Evolutionary conservation across 352 stramenopile genomes (phyloP), one percentile per base, ranked within the genome.

Genomic region (Phytophthora europaea): DNA sequence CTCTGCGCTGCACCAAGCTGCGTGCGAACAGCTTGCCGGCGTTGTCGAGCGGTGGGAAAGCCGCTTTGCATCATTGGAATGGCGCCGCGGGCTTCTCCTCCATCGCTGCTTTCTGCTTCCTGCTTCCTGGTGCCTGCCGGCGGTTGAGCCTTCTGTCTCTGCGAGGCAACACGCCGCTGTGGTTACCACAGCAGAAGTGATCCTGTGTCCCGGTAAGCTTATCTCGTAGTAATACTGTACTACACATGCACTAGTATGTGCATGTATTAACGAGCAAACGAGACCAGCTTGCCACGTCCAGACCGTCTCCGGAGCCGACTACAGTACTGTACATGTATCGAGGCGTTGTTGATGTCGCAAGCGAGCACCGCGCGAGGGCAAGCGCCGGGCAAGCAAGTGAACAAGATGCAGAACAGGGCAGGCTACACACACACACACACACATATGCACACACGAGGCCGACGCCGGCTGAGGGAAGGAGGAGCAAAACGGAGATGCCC

Each of bases 301-400:
- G 56, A 71, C 55, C 26, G 8, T 61, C 38, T 40, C 34, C 8
- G 48, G 65, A 64, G 28, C 20, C 57, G 56, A 72, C 65, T n/a
- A n/a, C n/a, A n/a, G n/a, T n/a, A n/a, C n/a, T n/a, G n/a, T n/a
- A n/a, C n/a, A n/a, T n/a, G n/a, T 61, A 66, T 72, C 65, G 56
- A 72, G 33, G 55, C 23, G 26, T 72, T 67, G 63, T 70, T 36
- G 53, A 34, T n/a, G 54, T 38, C 33, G 31, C 50, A 67, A 62
- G 54, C 40, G 57, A 50, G 53, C 52, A 48, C 48, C 48, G 26
- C 33, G 12, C 51, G 34, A 67, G 59, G 59, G 54, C 60, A 52
- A 65, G 48, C 54, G 15, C 20, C 16, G 13, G 36, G 33, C 60
- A 51, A 48, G 23, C 20, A 36, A 57, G 22, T 43, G 57, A 50